These are phyloP conservation scores for Mycosphaerella sp. DNA, from an alignment of 2,329 filamentous ascomycete genomes.

Conservation along the genomic window DNA sequence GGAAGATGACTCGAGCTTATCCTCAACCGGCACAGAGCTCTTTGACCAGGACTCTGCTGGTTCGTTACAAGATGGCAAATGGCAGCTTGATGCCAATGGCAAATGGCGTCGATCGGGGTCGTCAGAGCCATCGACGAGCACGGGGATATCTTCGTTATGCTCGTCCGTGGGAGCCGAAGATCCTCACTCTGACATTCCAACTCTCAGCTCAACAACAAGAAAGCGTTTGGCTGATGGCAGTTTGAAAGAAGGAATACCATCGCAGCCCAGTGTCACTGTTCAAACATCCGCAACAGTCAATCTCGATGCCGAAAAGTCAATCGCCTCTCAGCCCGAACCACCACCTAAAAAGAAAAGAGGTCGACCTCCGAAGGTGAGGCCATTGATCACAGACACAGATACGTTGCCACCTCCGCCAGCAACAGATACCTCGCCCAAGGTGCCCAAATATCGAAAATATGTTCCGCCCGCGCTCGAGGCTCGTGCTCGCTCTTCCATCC, in stretches of 20 bases:
- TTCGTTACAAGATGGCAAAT: slow-evolving; percentile 18
- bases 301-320: not conserved
- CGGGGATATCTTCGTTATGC: slow-evolving; percentile 31
- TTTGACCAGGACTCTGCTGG: slow-evolving; percentile 24
- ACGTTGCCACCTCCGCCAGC: slow-evolving; percentile 5
- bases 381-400: slow-evolving; percentile 17
- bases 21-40: slow-evolving; percentile 29
- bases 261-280: not conserved
- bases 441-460: slow-evolving; percentile 22
- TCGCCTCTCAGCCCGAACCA: slow-evolving; percentile 8
- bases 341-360: slow-evolving; percentile 27
- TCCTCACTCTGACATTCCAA: slow-evolving; percentile 7
- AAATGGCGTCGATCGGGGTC: slow-evolving; percentile 32
- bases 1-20: slow-evolving; percentile 31
- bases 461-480: slow-evolving; percentile 24
- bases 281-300: not conserved
- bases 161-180: slow-evolving; percentile 30
- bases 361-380: slow-evolving; percentile 26
- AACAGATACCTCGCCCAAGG: slow-evolving; percentile 15
- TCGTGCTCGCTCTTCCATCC: slow-evolving; percentile 62
- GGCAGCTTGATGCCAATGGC: slow-evolving; percentile 27
- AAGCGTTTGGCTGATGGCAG: slow-evolving; percentile 31
- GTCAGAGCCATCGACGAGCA: slow-evolving; percentile 31
- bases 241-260: slow-evolving; percentile 23
- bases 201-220: slow-evolving; percentile 11